A percentile compares a stretch with the other conserved stretches of the same genome.
phyloP scores from a whole-genome alignment of 108 stramenopile species.

The Conticribra guillardii region DNA sequence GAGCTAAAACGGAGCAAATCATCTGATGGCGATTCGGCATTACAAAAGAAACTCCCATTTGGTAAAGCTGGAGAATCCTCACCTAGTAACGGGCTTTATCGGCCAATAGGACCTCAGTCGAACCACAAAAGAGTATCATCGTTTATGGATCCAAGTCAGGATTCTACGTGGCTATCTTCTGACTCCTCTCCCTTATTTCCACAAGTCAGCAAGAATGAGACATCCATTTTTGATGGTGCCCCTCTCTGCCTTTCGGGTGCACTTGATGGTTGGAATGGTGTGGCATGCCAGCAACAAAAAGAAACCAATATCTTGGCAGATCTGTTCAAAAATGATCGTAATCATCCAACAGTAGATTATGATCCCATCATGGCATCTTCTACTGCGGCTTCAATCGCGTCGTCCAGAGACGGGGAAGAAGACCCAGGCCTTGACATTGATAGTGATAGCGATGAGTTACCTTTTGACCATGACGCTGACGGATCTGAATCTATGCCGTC shows the following conservation, averaged over 20 bases:
- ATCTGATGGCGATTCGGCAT: conserved; percentile 9
- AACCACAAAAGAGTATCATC: conserved; percentile 2
- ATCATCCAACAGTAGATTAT: neutral
- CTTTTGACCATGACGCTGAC: conserved; percentile 18
- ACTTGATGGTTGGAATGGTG: conserved; percentile 31
- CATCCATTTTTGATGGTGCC: conserved; percentile 37
- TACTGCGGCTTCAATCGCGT: conserved; percentile 82
- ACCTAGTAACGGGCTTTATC: neutral
- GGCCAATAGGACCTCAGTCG: neutral
- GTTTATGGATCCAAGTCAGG: neutral
- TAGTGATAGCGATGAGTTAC: conserved; percentile 12
- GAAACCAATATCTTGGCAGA: conserved; percentile 66
- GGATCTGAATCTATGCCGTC: neutral
- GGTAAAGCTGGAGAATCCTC: neutral
- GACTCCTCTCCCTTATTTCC: conserved; percentile 13
- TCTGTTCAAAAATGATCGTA: conserved; percentile 30
- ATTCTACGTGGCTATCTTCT: conserved; percentile 15
- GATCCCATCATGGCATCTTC: conserved; percentile 61
- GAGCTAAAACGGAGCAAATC: conserved; percentile 15
- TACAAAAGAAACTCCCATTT: neutral
- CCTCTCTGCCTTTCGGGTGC: conserved; percentile 36
- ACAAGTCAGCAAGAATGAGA: conserved; percentile 19
- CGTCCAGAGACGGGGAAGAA: conserved; percentile 51
- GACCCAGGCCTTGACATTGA: conserved; percentile 27
- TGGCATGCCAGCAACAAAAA: conserved; percentile 33